A percentile compares a stretch with the other conserved stretches of the same genome.
Conservation (phyloP, 768 basidiomycete species). For the Leccinum variicolor region DNA sequence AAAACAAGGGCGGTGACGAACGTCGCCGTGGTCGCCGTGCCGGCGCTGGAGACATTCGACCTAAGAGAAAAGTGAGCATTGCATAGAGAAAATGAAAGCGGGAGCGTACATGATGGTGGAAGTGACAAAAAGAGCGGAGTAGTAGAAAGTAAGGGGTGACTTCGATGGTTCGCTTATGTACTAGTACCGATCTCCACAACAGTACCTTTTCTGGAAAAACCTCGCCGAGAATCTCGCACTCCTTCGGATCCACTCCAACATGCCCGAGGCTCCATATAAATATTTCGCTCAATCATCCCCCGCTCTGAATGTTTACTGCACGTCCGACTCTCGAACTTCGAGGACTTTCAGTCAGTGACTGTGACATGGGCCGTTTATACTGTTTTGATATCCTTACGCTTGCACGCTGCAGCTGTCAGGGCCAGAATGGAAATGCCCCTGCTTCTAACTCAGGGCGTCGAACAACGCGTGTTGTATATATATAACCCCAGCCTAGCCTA, state of each 20-base stretch:
- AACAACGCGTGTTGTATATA: background rate
- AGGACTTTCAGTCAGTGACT: background rate
- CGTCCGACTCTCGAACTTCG: background rate
- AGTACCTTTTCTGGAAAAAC: conserved; percentile 9
- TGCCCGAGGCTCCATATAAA: background rate
- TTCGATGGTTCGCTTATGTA: conserved; percentile 13
- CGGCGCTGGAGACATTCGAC: conserved; percentile 41
- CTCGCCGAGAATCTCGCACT: background rate
- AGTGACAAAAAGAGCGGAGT: conserved; percentile 12
- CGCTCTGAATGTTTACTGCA: background rate
- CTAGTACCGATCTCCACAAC: background rate
- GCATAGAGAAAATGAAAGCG: background rate
- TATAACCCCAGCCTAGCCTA: background rate
- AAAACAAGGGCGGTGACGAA: conserved; percentile 85
- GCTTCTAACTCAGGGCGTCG: conserved; percentile 13
- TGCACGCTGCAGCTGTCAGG: background rate
- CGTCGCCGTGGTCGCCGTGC: conserved; percentile 65
- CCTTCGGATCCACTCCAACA: background rate
- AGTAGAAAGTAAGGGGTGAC: background rate
- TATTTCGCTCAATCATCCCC: no score
- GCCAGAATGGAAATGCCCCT: conserved; percentile 6
- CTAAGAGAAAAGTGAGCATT: conserved; percentile 19
- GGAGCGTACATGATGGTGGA: conserved; percentile 22
- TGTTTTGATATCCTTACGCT: background rate
- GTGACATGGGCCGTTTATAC: background rate